Conservation (phyloP, 2,329 filamentous ascomycete species). For the Penicillium sp. region DNA sequence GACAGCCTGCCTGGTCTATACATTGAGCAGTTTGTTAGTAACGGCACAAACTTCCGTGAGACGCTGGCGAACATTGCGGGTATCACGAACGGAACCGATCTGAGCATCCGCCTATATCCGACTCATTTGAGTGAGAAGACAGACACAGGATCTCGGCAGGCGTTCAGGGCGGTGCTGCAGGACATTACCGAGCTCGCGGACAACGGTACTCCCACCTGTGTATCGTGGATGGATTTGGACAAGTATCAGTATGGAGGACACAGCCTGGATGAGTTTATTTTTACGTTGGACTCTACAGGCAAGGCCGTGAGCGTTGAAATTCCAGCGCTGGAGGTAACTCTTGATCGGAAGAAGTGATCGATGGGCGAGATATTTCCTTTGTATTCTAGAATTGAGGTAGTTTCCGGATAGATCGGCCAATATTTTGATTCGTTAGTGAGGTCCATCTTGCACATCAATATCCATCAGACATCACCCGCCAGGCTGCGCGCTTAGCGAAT, state of each 20-base stretch:
- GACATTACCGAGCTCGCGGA: slow-evolving; percentile 26
- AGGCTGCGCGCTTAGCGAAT: slow-evolving; percentile 30
- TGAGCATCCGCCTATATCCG: slow-evolving; percentile 20
- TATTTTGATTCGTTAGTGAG: too few relatives aligned
- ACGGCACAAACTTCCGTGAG: slow-evolving; percentile 19
- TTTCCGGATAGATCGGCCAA: too few relatives aligned
- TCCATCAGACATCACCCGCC: slow-evolving; percentile 10
- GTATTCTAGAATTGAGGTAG: too few relatives aligned
- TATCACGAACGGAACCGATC: slow-evolving; percentile 5
- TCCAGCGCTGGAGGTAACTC: slow-evolving; percentile 9
- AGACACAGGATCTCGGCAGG: slow-evolving; percentile 9
- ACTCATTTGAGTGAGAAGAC: slow-evolving; percentile 8
- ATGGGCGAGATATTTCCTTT: neutral
- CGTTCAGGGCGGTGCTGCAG: slow-evolving; percentile 21
- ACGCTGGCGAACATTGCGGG: slow-evolving; percentile 7
- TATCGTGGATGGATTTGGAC: slow-evolving; percentile 28
- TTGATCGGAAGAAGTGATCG: slow-evolving; percentile 3
- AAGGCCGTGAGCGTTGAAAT: slow-evolving; percentile 23
- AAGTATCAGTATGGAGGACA: slow-evolving; percentile 17
- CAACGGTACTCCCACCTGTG: slow-evolving; percentile 25
- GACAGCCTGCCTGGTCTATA: slow-evolving; percentile 19
- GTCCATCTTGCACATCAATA: too few relatives aligned
- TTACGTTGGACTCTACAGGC: slow-evolving; percentile 20
- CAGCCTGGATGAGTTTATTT: slow-evolving; percentile 28
- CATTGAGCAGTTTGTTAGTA: slow-evolving; percentile 16